A percentile compares a stretch with the other conserved stretches of the same genome.
These are phyloP conservation scores for maize (Zea mays) DNA, from an alignment of 176 grass and related monocot genomes.

Conservation along the genomic window Zm-B73-REFERENCE-NAM-5.0 NC_050099.1:130376001-130376500, in stretches of 20 bases:
- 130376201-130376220: not conserved
- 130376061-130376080: not conserved
- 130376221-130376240: not conserved
- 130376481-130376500: not conserved
- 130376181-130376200: slow-evolving; percentile 7
- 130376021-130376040: not conserved
- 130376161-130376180: not conserved
- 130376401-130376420: not conserved
- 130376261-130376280: slow-evolving; percentile 10
- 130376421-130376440: not conserved
- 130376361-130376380: not conserved
- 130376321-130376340: not conserved
- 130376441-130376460: slow-evolving; percentile 21
- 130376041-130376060: not conserved
- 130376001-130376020: not conserved
- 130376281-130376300: not conserved
- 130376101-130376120: not conserved
- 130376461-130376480: not conserved
- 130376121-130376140: too few relatives aligned
- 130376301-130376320: slow-evolving; percentile 21
- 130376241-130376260: slow-evolving; percentile 23
- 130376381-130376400: not conserved
- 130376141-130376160: not conserved
- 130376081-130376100: not conserved
- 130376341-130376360: slow-evolving; percentile 1